Evolutionary conservation across 2,329 filamentous ascomycete genomes (phyloP), one percentile per base, ranked within the genome.

Genomic region (Phaeophleospora eucalypticola): DNA sequence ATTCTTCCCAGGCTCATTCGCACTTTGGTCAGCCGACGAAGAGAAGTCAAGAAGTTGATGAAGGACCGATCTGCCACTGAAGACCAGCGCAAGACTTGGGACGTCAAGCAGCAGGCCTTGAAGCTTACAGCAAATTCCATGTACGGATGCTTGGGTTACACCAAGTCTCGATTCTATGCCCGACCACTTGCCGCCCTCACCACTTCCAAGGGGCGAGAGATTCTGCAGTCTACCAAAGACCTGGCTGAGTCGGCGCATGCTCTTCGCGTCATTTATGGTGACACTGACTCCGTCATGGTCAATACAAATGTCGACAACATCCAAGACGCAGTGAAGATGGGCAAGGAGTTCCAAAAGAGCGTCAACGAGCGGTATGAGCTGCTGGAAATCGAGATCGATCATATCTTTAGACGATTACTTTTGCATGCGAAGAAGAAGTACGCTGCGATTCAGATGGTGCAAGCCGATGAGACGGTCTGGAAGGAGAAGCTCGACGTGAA

Each of bases 271-370:
- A 97, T 98, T 54, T 98, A 98, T 61, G 93, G 93, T 73, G 93
- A 98, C 70, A 98, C 93, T 10, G 93, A 98, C 70, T 98, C 93
- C 7, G 93, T 98, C 71, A 98, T 98, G 93, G 97, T 98, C 75
- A 98, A 98, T 64, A 95, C 93, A 54, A 97, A 97, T 63, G 89
- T 93, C 45, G 88, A 96, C 69, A 95, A 87, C 57, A 86, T 97
- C 21, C 82, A 87, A 24, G 89, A 95, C 61, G 93, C 93, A 1
- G 74, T 96, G 59, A 90, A 87, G 64, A 86, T 98, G 42, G 94
- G 93, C 47, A 84, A 89, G 36, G 89, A 97, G 53, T 97, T 98
- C 77, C 97, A 96, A 72, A 85, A 83, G 60, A 82, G 88, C 18
- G 93, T 98, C 70, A 98, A 98, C 64, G 88, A 95, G 59, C 83